Percentiles rank a stretch among this genome's conserved stretches.
Conservation (phyloP, 176 grass and related monocot species). For the Rhynchospora tenuis region DNA sequence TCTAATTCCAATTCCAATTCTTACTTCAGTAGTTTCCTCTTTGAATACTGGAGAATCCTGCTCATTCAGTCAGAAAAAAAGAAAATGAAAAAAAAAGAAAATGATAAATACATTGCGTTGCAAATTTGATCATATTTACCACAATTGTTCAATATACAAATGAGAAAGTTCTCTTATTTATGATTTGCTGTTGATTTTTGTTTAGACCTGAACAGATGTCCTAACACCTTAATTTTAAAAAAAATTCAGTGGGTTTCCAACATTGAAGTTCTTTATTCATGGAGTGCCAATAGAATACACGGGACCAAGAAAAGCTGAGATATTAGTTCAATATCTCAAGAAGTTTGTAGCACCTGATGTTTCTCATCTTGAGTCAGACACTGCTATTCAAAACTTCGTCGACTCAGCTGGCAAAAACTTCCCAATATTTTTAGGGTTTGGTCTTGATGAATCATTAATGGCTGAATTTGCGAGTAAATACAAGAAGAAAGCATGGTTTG, state of each 20-base stretch:
- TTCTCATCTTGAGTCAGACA: conserved; percentile 60
- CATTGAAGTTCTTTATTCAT: conserved; percentile 83
- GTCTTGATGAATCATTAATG: conserved; percentile 64
- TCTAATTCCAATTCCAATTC: background rate
- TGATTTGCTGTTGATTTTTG: background rate
- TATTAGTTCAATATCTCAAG: conserved; percentile 71
- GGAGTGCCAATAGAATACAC: conserved; percentile 81
- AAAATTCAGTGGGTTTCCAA: conserved; percentile 75
- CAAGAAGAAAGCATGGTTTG: conserved; percentile 99
- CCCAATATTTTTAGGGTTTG: conserved; percentile 93
- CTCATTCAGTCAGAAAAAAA: background rate
- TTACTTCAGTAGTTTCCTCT: background rate
- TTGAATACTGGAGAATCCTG: conserved; percentile 7
- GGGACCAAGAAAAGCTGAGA: conserved; percentile 81
- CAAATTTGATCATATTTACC: background rate
- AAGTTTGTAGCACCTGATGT: conserved; percentile 88
- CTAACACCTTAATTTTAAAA: background rate
- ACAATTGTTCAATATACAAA: background rate
- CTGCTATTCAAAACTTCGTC: conserved; percentile 63
- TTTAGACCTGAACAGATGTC: background rate
- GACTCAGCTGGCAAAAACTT: conserved; percentile 60
- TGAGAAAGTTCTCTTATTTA: background rate
- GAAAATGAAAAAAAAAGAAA: background rate
- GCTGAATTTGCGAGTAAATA: conserved; percentile 67
- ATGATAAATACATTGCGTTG: background rate